Evolutionary conservation across 495 filamentous ascomycete genomes (phyloP).

Genomic region (Aspergillus olivimuriae): DNA sequence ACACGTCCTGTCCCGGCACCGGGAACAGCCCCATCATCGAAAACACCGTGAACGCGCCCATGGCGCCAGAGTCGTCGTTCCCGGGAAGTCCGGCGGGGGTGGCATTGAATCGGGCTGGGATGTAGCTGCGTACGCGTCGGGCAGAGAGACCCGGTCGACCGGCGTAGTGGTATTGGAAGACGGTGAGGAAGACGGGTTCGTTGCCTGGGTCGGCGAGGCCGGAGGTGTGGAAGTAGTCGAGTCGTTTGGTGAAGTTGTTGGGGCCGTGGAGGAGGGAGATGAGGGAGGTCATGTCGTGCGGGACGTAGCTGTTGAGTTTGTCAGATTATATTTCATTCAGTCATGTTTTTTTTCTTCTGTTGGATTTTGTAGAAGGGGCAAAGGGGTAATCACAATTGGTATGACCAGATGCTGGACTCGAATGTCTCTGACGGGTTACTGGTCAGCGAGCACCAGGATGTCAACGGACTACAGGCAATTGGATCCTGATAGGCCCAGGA

Average conservation of each 20-base stretch:
- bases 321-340: no score
- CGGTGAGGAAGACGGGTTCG: conserved; percentile 63
- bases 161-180: conserved; percentile 70
- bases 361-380: no score
- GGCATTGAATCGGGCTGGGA: conserved; percentile 38
- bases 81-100: conserved; percentile 46
- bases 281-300: conserved; percentile 62
- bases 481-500: conserved; percentile 59
- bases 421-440: conserved; percentile 52
- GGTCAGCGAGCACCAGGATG: conserved; percentile 54
- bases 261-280: conserved; percentile 55
- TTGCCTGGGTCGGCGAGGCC: conserved; percentile 60
- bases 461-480: conserved; percentile 36
- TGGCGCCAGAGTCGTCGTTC: conserved; percentile 55
- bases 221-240: conserved; percentile 55
- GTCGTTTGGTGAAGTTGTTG: conserved; percentile 49
- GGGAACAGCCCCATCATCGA: conserved; percentile 57
- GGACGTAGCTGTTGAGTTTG: conserved; percentile 52
- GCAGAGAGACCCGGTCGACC: conserved; percentile 55
- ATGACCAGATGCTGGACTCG: conserved; percentile 65
- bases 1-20: conserved; percentile 50
- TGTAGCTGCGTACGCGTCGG: conserved; percentile 35
- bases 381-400: conserved; percentile 49
- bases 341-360: no score
- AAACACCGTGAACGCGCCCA: conserved; percentile 55